These are phyloP conservation scores for Gentiana dahurica DNA, from an alignment of 257 asterid genomes.

Conservation along the genomic window DNA sequence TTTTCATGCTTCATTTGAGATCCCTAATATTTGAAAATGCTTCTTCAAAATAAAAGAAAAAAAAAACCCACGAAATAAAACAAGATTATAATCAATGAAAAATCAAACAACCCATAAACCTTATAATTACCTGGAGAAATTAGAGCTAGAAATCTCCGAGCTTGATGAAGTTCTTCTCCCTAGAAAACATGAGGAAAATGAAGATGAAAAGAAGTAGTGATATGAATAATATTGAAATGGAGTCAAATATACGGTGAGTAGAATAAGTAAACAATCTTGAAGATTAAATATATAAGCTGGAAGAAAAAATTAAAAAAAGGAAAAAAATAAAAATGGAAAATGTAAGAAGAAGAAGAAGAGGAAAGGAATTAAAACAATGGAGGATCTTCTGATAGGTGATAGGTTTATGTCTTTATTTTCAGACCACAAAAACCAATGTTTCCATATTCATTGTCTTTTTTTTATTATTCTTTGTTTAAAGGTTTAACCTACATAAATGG, in stretches of 20 bases:
- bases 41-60: no score
- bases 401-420: conserved; percentile 34
- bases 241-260: no score
- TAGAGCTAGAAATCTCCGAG: background rate
- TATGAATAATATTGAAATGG: background rate
- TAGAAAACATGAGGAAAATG: background rate
- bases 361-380: conserved; percentile 7
- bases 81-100: background rate
- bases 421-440: conserved; percentile 36
- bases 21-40: no score
- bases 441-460: conserved; percentile 24
- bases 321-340: background rate
- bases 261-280: no score
- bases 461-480: conserved; percentile 10
- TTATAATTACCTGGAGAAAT: conserved; percentile 3
- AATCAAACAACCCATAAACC: background rate
- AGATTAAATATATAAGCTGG: background rate
- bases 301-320: background rate
- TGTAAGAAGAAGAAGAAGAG: background rate
- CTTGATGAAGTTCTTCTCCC: no score
- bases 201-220: background rate
- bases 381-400: conserved; percentile 24
- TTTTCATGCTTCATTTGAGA: no score
- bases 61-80: no score
- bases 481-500: conserved; percentile 14